Evolutionary conservation across 2,329 filamentous ascomycete genomes (phyloP).

Genomic region (Beauveria sp.): DNA sequence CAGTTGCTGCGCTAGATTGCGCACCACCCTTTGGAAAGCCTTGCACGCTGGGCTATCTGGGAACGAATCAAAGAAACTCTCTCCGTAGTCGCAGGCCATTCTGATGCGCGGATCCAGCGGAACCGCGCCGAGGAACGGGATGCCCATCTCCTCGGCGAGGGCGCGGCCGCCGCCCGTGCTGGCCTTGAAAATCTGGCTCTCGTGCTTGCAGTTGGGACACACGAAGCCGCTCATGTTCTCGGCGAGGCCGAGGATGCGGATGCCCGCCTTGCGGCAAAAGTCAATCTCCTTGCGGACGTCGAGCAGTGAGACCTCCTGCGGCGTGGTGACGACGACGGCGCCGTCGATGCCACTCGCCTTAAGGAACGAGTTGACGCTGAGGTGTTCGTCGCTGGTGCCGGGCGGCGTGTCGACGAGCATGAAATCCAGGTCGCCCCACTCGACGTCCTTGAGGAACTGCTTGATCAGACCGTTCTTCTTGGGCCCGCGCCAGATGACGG

Average conservation of each 20-base stretch:
- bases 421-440: slow-evolving; percentile 94
- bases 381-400: slow-evolving; percentile 89
- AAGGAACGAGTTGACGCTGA: slow-evolving; percentile 86
- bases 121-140: slow-evolving; percentile 83
- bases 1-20: slow-evolving; percentile 58
- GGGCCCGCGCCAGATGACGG: slow-evolving; percentile 92
- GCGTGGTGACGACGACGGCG: slow-evolving; percentile 87
- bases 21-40: slow-evolving; percentile 75
- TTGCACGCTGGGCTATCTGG: slow-evolving; percentile 85
- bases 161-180: slow-evolving; percentile 80
- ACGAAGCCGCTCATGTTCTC: slow-evolving; percentile 99
- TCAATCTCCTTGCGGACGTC: slow-evolving; percentile 97
- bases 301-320: slow-evolving; percentile 84
- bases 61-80: slow-evolving; percentile 93
- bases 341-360: slow-evolving; percentile 90
- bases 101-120: slow-evolving; percentile 90
- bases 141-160: slow-evolving; percentile 75
- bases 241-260: slow-evolving; percentile 78
- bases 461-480: slow-evolving; percentile 99
- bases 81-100: slow-evolving; percentile 93
- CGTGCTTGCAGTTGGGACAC: slow-evolving; percentile 80
- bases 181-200: slow-evolving; percentile 79
- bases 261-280: slow-evolving; percentile 92
- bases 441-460: slow-evolving; percentile 94
- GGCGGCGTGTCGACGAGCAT: slow-evolving; percentile 92